These are phyloP conservation scores for Xenoacremonium recifei DNA, from an alignment of 2,329 filamentous ascomycete genomes.

Conservation along the genomic window DNA sequence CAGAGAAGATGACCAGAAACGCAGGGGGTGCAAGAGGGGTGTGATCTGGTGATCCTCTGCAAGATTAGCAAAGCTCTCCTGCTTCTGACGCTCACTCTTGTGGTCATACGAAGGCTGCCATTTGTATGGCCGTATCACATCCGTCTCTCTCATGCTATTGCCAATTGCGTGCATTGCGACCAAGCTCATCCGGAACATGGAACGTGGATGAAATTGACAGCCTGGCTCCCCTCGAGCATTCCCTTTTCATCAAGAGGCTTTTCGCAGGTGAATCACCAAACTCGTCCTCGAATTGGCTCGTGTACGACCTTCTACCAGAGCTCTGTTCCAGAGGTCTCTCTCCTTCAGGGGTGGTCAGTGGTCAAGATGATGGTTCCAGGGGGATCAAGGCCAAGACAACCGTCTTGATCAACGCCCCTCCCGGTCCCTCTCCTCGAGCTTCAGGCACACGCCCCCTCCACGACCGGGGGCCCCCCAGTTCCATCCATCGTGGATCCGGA, in stretches of 20 bases:
- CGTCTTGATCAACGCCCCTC: not conserved
- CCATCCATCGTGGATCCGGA: conserved; percentile 22
- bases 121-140: not conserved
- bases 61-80: not conserved
- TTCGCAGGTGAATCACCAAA: conserved; percentile 1
- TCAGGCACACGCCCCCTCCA: not conserved
- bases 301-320: not conserved
- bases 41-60: not conserved
- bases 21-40: not conserved
- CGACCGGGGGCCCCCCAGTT: conserved; percentile 6
- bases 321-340: not conserved
- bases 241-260: conserved; percentile 17
- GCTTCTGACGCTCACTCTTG: too few relatives aligned
- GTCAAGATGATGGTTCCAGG: not conserved
- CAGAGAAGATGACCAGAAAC: conserved; percentile 3
- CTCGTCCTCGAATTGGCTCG: not conserved
- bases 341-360: not conserved
- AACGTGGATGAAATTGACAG: too few relatives aligned
- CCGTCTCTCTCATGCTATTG: not conserved
- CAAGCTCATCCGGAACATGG: not conserved
- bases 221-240: conserved; percentile 18
- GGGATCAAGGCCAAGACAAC: not conserved
- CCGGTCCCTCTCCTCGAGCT: not conserved
- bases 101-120: too few relatives aligned
- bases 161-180: not conserved